phyloP scores from a whole-genome alignment of 2,329 filamentous ascomycete species.

The Fusarium austroafricanum region DNA sequence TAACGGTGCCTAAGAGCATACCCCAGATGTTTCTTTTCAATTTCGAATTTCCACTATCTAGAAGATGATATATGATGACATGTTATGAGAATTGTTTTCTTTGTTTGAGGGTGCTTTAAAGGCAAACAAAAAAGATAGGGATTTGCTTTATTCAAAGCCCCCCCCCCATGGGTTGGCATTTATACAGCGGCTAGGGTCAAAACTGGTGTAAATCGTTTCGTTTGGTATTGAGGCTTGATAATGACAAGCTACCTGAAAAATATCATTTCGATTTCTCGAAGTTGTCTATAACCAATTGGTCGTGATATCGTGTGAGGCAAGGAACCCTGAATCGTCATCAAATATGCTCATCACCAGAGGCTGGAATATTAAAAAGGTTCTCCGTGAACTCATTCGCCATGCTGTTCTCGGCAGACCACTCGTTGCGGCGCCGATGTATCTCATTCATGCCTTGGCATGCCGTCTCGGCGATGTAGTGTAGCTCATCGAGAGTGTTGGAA shows the following conservation, averaged over 20 bases:
- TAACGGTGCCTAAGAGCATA: slow-evolving; percentile 42
- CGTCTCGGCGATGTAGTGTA: slow-evolving; percentile 59
- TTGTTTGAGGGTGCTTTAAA: slow-evolving; percentile 20
- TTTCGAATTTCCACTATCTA: slow-evolving; percentile 19
- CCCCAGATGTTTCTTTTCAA: slow-evolving; percentile 3
- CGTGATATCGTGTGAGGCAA: slow-evolving; percentile 2
- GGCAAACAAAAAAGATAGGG: slow-evolving; percentile 28
- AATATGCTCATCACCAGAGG: slow-evolving; percentile 23
- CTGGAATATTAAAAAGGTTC: slow-evolving; percentile 41
- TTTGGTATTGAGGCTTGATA: slow-evolving; percentile 38
- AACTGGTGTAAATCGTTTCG: slow-evolving; percentile 31
- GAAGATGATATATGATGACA: slow-evolving; percentile 35
- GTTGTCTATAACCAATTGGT: slow-evolving; percentile 5
- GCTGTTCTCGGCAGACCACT: slow-evolving; percentile 46
- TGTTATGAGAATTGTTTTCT: slow-evolving; percentile 36
- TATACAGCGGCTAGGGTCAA: slow-evolving; percentile 36
- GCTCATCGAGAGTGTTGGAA: slow-evolving; percentile 56
- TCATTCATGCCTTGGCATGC: slow-evolving; percentile 58
- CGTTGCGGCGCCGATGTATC: slow-evolving; percentile 52
- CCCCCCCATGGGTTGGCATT: slow-evolving; percentile 22
- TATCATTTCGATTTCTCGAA: slow-evolving; percentile 24
- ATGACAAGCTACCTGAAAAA: slow-evolving; percentile 37
- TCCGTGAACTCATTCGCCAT: slow-evolving; percentile 50
- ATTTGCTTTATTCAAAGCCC: slow-evolving; percentile 13
- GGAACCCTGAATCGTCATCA: slow-evolving; percentile 6